Evolutionary conservation across 768 basidiomycete species (phyloP).

Genomic region (Vararia minispora): DNA sequence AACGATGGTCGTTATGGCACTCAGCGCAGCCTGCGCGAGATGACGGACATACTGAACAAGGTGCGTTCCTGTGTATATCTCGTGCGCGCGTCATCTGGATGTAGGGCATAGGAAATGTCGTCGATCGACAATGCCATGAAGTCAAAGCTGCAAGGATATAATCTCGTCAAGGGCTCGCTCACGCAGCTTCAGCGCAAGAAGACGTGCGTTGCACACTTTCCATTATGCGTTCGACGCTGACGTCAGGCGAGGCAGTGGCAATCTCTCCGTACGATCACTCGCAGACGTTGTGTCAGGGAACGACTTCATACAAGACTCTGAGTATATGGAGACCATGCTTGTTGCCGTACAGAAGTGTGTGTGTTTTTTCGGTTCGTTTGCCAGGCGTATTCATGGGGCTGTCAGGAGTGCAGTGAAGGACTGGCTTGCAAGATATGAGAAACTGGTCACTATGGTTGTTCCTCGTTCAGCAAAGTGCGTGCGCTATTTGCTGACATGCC

Average conservation of each 20-base stretch:
- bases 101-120: conserved; percentile 76
- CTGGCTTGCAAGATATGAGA: conserved; percentile 86
- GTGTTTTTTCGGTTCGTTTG: background rate
- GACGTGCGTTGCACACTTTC: conserved; percentile 41
- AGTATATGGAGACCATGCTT: conserved; percentile 85
- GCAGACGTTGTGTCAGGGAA: conserved; percentile 75
- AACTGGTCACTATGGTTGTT: conserved; percentile 80
- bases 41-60: conserved; percentile 79
- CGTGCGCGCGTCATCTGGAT: background rate
- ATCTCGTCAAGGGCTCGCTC: conserved; percentile 86
- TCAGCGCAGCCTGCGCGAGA: conserved; percentile 71
- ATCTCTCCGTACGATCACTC: conserved; percentile 84
- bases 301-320: conserved; percentile 79
- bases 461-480: conserved; percentile 82
- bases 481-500: conserved; percentile 1
- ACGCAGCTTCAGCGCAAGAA: conserved; percentile 91
- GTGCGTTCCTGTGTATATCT: conserved; percentile 28
- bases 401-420: conserved; percentile 70
- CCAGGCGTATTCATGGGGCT: background rate
- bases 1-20: conserved; percentile 85
- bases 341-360: conserved; percentile 91
- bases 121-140: conserved; percentile 95
- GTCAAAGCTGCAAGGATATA: conserved; percentile 83
- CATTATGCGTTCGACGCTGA: conserved; percentile 7
- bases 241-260: conserved; percentile 47